These are phyloP conservation scores for Pythium folliculosum DNA, from an alignment of 352 stramenopile species.

Conservation along the genomic window DNA sequence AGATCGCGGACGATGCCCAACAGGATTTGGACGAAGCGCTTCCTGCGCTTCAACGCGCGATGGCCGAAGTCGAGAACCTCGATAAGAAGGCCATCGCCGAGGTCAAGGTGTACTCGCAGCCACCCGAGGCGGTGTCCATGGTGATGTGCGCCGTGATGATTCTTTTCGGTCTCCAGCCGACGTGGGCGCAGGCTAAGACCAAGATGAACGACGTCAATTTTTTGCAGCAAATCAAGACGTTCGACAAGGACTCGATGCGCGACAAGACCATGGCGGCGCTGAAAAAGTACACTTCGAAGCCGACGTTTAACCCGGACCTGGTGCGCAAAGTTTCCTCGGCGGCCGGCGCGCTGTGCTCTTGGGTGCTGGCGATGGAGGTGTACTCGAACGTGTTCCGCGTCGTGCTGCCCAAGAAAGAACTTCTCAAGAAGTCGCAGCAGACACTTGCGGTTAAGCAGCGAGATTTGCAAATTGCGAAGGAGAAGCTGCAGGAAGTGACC, in stretches of 20 bases:
- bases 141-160: constrained; percentile 97
- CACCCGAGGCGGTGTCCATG: constrained; percentile 90
- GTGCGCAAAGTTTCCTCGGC: constrained; percentile 90
- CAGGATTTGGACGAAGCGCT: constrained; percentile 94
- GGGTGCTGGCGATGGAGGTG: constrained; percentile 92
- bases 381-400: constrained; percentile 89
- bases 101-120: constrained; percentile 95
- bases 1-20: constrained; percentile 94
- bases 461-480: constrained; percentile 86
- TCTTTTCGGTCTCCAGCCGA: constrained; percentile 92
- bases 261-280: constrained; percentile 93
- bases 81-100: constrained; percentile 95
- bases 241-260: constrained; percentile 96
- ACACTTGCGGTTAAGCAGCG: constrained; percentile 87
- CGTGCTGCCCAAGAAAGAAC: constrained; percentile 90
- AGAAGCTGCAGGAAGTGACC: constrained; percentile 89
- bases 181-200: constrained; percentile 93
- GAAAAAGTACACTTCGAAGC: constrained; percentile 93
- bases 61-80: constrained; percentile 94
- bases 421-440: constrained; percentile 86
- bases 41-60: constrained; percentile 91
- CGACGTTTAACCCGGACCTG: constrained; percentile 85
- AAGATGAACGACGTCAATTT: constrained; percentile 95
- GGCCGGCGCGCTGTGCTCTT: constrained; percentile 89
- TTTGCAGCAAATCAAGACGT: constrained; percentile 93